Evolutionary conservation across 176 grass and related monocot genomes (phyloP).

Genomic region (Hordeum marinum): DNA sequence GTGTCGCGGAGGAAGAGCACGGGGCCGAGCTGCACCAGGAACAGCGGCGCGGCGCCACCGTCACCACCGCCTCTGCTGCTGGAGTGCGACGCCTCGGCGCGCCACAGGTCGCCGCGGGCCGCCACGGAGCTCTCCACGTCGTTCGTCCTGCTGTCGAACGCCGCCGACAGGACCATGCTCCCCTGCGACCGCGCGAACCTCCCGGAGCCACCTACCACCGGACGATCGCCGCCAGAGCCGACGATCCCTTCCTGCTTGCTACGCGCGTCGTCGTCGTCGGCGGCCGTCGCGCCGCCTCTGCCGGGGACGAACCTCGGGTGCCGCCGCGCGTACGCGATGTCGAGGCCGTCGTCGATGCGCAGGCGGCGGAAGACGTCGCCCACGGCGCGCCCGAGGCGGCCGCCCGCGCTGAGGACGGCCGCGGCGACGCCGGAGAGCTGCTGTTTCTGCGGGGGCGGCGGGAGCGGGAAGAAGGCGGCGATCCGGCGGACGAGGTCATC

Average conservation of each 20-base stretch:
- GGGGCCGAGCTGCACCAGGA: constrained; percentile 66
- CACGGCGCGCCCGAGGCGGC: constrained; percentile 44
- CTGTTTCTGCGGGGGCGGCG: constrained; percentile 31
- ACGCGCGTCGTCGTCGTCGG: not conserved
- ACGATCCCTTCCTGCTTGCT: not conserved
- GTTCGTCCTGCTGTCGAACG: constrained; percentile 53
- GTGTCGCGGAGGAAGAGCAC: constrained; percentile 62
- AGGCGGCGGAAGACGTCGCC: constrained; percentile 42
- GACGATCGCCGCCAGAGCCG: not conserved
- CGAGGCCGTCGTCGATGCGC: constrained; percentile 38
- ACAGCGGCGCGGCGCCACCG: constrained; percentile 11
- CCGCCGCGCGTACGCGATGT: not conserved
- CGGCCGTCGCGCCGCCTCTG: not conserved
- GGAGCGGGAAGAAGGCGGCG: constrained; percentile 15
- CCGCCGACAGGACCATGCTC: constrained; percentile 46
- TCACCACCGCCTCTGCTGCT: not conserved
- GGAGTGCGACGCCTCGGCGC: constrained; percentile 52
- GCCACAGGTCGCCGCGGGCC: constrained; percentile 56
- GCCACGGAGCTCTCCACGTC: constrained; percentile 65
- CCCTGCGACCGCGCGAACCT: constrained; percentile 45
- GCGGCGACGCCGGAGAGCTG: constrained; percentile 39
- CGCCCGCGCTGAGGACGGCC: constrained; percentile 41
- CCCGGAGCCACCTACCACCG: not conserved
- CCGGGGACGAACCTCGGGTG: not conserved
- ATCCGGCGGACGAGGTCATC: constrained; percentile 23